A percentile compares a stretch with the other conserved stretches of the same genome.
Evolutionary conservation across 768 basidiomycete genomes (phyloP).

Genomic region (Suillus ampliporus): DNA sequence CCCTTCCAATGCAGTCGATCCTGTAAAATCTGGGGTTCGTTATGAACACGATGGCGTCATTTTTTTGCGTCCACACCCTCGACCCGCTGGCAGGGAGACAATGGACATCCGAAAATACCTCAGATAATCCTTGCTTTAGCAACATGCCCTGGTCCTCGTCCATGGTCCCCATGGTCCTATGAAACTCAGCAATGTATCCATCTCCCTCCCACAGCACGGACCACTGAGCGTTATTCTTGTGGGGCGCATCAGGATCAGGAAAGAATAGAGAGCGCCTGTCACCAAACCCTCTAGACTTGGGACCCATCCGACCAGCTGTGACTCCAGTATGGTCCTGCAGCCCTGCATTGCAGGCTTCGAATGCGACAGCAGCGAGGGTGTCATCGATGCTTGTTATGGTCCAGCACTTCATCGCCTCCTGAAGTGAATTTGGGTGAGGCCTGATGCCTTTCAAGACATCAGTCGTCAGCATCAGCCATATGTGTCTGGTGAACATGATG

Average conservation of each 20-base stretch:
- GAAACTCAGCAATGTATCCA: conserved; percentile 15
- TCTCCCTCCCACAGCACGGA: background rate
- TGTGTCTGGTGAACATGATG: background rate
- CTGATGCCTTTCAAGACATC: conserved; percentile 9
- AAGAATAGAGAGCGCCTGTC: conserved; percentile 3
- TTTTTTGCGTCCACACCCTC: too few relatives aligned
- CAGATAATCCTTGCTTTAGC: conserved; percentile 3
- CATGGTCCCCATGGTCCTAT: background rate
- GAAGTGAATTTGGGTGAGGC: background rate
- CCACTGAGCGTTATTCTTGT: background rate
- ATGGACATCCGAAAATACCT: conserved; percentile 10
- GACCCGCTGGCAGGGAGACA: conserved; percentile 11
- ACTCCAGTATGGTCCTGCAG: background rate
- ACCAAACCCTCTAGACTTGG: conserved; percentile 2
- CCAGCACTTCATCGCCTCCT: conserved; percentile 19
- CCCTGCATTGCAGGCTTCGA: conserved; percentile 14
- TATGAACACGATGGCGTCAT: background rate
- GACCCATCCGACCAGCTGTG: conserved; percentile 11
- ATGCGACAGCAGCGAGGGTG: background rate
- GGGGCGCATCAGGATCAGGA: background rate
- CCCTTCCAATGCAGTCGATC: conserved; percentile 3
- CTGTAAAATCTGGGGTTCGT: conserved; percentile 17
- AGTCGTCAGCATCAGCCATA: background rate
- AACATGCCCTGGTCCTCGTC: background rate
- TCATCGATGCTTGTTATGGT: conserved; percentile 12